Conservation (phyloP, 2,329 filamentous ascomycete genomes). For the Teratosphaeria gauchensis region DNA sequence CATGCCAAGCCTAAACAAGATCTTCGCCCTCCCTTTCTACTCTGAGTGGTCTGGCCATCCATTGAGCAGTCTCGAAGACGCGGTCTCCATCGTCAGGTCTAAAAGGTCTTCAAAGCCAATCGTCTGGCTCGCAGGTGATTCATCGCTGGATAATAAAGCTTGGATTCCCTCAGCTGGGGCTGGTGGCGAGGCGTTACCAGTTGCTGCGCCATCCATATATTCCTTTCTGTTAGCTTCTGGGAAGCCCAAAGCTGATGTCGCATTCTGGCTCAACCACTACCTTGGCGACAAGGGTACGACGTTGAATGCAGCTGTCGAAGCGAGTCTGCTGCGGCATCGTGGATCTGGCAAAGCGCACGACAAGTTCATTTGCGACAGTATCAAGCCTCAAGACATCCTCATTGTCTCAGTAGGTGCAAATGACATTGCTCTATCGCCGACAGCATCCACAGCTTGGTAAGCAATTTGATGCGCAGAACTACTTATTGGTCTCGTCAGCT, state of each 20-base stretch:
- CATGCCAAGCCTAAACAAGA: neutral
- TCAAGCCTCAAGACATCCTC: slow-evolving; percentile 2
- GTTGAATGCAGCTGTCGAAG: slow-evolving; percentile 6
- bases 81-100: neutral
- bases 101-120: neutral
- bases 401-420: slow-evolving; percentile 6
- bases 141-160: slow-evolving; percentile 6
- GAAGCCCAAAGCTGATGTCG: slow-evolving; percentile 5
- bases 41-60: slow-evolving; percentile 7
- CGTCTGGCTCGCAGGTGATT: slow-evolving; percentile 5
- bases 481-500: too few relatives aligned
- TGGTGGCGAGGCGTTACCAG: slow-evolving; percentile 3
- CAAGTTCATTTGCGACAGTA: slow-evolving; percentile 5
- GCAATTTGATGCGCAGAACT: too few relatives aligned
- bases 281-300: slow-evolving; percentile 2
- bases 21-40: slow-evolving; percentile 4
- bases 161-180: slow-evolving; percentile 5
- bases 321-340: slow-evolving; percentile 4
- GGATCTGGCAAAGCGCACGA: slow-evolving; percentile 1
- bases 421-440: slow-evolving; percentile 6
- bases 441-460: neutral
- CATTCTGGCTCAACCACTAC: slow-evolving; percentile 5
- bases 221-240: neutral
- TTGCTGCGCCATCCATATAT: slow-evolving; percentile 2
- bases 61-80: neutral